Percentiles rank a stretch among this genome's conserved stretches.
Evolutionary conservation across 2,329 filamentous ascomycete species (phyloP).

Genomic region (Neoscytalidium dimidiatum): DNA sequence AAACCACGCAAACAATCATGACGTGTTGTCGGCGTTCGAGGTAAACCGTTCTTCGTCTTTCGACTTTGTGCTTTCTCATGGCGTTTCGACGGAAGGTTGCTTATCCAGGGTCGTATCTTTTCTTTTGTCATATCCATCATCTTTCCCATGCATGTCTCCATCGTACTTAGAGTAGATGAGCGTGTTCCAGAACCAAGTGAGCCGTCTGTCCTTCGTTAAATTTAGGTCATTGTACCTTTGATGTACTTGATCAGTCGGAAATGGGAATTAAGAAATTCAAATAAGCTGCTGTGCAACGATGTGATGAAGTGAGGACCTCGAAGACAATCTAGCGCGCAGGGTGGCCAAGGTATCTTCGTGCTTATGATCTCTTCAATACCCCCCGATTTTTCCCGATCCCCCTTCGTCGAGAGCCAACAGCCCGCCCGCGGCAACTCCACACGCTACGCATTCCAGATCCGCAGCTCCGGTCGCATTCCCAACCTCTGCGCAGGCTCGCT

Average conservation of each 20-base stretch:
- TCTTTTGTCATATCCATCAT: neutral
- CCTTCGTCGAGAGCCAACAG: no score
- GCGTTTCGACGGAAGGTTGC: neutral
- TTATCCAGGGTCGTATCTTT: neutral
- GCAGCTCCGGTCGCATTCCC: neutral
- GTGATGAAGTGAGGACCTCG: no score
- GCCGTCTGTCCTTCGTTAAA: neutral
- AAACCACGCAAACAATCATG: neutral
- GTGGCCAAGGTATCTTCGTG: no score
- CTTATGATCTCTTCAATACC: no score
- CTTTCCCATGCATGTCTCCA: neutral
- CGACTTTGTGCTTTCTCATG: neutral
- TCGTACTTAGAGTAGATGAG: constrained; percentile 16
- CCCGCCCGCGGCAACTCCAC: no score
- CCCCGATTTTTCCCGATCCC: no score
- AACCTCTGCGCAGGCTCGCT: neutral
- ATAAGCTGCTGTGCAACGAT: neutral
- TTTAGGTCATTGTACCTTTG: neutral
- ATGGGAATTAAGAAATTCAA: neutral
- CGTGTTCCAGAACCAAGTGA: neutral
- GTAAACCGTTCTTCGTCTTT: constrained; percentile 11
- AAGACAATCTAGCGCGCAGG: no score
- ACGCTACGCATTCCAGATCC: neutral
- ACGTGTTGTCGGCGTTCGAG: constrained; percentile 11
- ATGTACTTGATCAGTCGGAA: neutral